Evolutionary conservation across 225 moss, liverwort and hornwort genomes (phyloP).

Genomic region (Neckera pumila): DNA sequence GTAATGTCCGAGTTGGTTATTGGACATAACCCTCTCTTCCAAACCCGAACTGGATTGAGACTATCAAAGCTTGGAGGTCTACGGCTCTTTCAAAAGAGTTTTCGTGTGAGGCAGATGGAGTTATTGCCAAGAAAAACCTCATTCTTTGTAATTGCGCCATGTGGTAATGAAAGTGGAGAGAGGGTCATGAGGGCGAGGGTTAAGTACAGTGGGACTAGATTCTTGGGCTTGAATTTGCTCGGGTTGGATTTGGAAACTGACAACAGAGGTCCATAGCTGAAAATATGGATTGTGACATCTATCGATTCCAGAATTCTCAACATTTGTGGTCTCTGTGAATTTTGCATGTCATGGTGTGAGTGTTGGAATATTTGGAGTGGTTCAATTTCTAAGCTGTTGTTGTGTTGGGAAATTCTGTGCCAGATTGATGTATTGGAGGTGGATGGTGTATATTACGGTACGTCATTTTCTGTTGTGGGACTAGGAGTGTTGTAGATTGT

Average conservation of each 20-base stretch:
- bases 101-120: background rate
- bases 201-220: background rate
- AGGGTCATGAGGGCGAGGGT: background rate
- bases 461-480: background rate
- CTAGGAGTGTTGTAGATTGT: background rate
- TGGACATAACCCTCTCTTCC: background rate
- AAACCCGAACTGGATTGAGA: background rate
- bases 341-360: background rate
- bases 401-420: background rate
- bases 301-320: background rate
- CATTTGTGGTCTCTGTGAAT: background rate
- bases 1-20: background rate
- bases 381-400: background rate
- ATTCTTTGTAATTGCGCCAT: background rate
- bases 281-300: background rate
- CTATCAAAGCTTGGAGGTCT: background rate
- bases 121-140: background rate
- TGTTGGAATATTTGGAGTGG: background rate
- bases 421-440: conserved; percentile 97
- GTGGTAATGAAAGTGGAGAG: background rate
- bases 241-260: background rate
- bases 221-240: background rate
- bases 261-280: background rate
- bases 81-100: background rate
- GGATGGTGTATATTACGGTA: conserved; percentile 82